phyloP scores from a whole-genome alignment of 1,284 basidiomycete species.

The Mycena sp. region DNA sequence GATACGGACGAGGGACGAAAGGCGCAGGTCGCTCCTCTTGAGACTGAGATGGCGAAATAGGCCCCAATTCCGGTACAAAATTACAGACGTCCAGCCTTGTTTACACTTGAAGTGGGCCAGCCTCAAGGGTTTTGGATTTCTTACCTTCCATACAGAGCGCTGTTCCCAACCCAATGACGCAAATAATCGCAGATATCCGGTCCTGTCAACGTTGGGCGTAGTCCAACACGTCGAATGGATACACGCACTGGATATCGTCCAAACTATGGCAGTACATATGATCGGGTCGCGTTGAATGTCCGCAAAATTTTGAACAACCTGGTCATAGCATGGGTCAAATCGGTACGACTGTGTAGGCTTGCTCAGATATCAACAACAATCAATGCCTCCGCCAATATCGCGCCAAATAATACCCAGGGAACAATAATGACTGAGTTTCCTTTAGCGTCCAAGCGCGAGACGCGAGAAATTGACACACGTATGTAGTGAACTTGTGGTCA shows the following conservation, averaged over 20 bases:
- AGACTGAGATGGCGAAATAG: conserved; percentile 8
- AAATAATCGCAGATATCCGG: conserved; percentile 1
- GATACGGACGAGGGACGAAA: conserved; percentile 14
- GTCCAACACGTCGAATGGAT: no score
- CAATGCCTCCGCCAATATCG: conserved; percentile 4
- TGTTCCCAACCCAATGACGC: conserved; percentile 7
- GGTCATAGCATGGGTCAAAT: neutral
- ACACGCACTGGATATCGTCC: neutral
- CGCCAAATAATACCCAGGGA: conserved; percentile 12
- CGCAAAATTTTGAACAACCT: conserved; percentile 14
- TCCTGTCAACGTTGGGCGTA: neutral
- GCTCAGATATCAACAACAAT: neutral
- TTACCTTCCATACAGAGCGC: conserved; percentile 8
- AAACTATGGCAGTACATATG: conserved; percentile 18
- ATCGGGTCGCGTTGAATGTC: conserved; percentile 4
- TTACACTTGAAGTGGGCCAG: neutral
- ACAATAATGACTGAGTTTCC: conserved; percentile 2
- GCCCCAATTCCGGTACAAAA: conserved; percentile 16
- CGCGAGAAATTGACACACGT: neutral
- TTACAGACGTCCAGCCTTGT: conserved; percentile 9
- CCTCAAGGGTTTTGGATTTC: neutral
- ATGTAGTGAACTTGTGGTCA: neutral
- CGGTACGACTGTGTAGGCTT: neutral
- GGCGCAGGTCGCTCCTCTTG: conserved; percentile 5
- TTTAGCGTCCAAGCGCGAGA: no score